Percentiles rank a stretch among this genome's conserved stretches.
Evolutionary conservation across 768 basidiomycete genomes (phyloP).

Genomic region (Pilatotrama ljubarskyi): DNA sequence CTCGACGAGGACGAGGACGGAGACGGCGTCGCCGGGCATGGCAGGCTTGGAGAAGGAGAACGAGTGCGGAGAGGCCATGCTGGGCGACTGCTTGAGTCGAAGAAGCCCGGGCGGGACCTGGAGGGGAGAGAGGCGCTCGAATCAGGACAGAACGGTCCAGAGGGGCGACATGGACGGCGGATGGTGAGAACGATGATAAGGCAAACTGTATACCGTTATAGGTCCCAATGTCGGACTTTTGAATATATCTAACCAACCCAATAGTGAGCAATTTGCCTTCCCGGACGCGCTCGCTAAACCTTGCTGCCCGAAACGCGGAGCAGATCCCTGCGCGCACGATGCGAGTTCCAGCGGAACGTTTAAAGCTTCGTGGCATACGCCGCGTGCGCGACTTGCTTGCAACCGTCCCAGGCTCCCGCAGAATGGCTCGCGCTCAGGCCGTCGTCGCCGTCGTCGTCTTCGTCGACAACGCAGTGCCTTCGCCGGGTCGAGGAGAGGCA

Average conservation of each 20-base stretch:
- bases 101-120: conserved; percentile 21
- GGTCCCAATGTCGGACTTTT: conserved; percentile 32
- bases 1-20: conserved; percentile 33
- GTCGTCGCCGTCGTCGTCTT: background rate
- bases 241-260: conserved; percentile 19
- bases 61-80: conserved; percentile 23
- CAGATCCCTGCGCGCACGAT: conserved; percentile 6
- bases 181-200: conserved; percentile 29
- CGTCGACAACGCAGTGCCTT: background rate
- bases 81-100: conserved; percentile 11
- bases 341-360: conserved; percentile 22
- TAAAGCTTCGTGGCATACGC: conserved; percentile 33
- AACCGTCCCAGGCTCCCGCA: background rate
- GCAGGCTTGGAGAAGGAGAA: conserved; percentile 25
- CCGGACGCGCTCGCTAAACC: conserved; percentile 12
- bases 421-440: background rate
- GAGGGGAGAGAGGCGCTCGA: conserved; percentile 16
- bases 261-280: conserved; percentile 16
- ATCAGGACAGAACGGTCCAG: conserved; percentile 22
- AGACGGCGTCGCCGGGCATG: conserved; percentile 27
- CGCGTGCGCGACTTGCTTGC: conserved; percentile 5
- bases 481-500: background rate
- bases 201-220: conserved; percentile 28
- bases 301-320: conserved; percentile 8
- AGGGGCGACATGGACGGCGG: conserved; percentile 19